phyloP scores from a whole-genome alignment of 345 rosid genomes.

The Eutrema yunnanense region DNA sequence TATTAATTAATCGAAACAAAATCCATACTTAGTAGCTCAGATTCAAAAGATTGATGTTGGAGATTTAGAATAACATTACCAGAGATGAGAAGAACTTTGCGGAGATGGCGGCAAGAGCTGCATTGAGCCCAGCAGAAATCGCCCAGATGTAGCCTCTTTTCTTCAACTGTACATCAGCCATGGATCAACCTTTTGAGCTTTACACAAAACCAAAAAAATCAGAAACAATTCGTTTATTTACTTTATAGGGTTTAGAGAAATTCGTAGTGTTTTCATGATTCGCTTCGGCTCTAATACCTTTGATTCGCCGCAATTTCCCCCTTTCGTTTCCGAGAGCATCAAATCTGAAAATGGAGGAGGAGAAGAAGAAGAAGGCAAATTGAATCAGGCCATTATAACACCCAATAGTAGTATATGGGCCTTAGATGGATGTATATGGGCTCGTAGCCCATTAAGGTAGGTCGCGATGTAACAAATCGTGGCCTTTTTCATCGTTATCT shows the following conservation, averaged over 20 bases:
- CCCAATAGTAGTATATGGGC: too few relatives aligned
- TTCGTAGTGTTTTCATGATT: background rate
- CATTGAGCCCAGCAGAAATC: slow-evolving; percentile 58
- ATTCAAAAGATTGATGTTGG: background rate
- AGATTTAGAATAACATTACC: slow-evolving; percentile 22
- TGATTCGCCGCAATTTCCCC: background rate
- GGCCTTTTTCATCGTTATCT: too few relatives aligned
- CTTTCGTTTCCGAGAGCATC: background rate
- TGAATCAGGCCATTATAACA: background rate
- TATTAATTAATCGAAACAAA: too few relatives aligned
- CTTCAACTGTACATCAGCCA: slow-evolving; percentile 24
- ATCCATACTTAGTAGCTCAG: too few relatives aligned
- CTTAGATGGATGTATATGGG: background rate
- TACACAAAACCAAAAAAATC: background rate
- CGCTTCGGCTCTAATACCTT: slow-evolving; percentile 5
- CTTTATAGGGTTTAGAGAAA: background rate
- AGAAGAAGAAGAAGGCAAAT: background rate
- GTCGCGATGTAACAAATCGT: too few relatives aligned
- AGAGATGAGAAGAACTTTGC: slow-evolving; percentile 59
- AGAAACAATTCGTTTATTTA: background rate
- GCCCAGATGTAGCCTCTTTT: slow-evolving; percentile 68
- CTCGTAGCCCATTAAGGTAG: too few relatives aligned
- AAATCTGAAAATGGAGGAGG: slow-evolving; percentile 8
- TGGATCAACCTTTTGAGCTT: background rate
- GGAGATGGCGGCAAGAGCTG: slow-evolving; percentile 75